Evolutionary conservation across 2,329 filamentous ascomycete genomes (phyloP), one percentile per base, ranked within the genome.

Genomic region (Aureobasidium melanogenum): DNA sequence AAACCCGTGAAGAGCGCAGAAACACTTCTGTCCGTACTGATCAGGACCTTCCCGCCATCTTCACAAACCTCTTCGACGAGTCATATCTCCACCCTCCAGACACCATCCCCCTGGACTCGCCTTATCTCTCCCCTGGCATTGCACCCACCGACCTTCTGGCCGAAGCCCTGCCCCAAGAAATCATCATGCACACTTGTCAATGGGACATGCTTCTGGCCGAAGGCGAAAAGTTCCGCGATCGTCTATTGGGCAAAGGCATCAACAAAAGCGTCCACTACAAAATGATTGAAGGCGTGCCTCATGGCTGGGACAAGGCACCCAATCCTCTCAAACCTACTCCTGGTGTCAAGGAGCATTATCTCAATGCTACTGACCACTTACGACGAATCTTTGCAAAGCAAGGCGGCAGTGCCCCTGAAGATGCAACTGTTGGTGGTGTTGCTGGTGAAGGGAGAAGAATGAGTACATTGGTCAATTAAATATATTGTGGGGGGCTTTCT

Each of bases 201-300:
- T 86, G 82, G 81, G 84, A 87, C 68, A 86, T 86, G 84, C 73
- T 87, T 15, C 75, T 85, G n/a, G 78, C 79, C 15, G 84, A 87
- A 69, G 84, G 82, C 6, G 75, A 86, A 63, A 76, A 78, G 5
- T 86, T 91, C 64, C 80, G 83, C 12, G 77, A 84, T 56, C 77
- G 86, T 22, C 71, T 91, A 9, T 61, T 22, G 2, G 61, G 63
- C n/a, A 63, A 64, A 24, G 67, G 67, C 9, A 65, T 72, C 34
- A 54, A 62, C 26, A 87, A 86, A 72, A 77, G 77, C 8, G 81
- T 88, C 1, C 74, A 76, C 56, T 86, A 85, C 66, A 79, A 79
- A 28, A 80, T 84, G 72, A 78, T 88, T 2, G 73, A 77, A 3
- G 82, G 77, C 2, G 84, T 85, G 24, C 78, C 80, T 30, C 85